phyloP scores from a whole-genome alignment of 176 grass and related monocot genomes.

The Musa troglodytarum region DNA sequence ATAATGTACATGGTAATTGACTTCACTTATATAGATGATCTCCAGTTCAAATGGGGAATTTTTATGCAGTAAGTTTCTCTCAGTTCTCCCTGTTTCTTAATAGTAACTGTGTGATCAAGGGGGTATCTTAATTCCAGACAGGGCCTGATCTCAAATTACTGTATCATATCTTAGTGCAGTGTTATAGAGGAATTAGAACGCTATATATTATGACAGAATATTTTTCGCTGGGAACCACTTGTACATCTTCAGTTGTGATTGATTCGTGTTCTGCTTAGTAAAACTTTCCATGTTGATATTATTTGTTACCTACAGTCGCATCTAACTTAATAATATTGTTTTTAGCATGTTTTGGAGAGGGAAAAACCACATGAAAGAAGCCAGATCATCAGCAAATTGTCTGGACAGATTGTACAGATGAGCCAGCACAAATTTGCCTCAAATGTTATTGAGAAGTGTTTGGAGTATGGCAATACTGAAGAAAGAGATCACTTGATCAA shows the following conservation, averaged over 20 bases:
- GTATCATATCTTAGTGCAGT: neutral
- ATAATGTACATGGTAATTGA: too few relatives aligned
- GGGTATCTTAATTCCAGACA: neutral
- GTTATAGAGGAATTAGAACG: neutral
- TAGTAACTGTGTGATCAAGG: too few relatives aligned
- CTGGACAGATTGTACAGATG: slow-evolving; percentile 73
- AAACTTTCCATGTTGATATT: neutral
- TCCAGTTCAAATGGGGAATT: too few relatives aligned
- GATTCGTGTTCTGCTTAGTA: neutral
- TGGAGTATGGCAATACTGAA: slow-evolving; percentile 54
- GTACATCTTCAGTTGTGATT: neutral
- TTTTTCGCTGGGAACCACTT: neutral
- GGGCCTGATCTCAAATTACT: neutral
- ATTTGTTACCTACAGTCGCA: neutral
- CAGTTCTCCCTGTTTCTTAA: too few relatives aligned
- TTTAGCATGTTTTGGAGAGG: slow-evolving; percentile 89
- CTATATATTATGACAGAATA: neutral
- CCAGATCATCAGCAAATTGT: slow-evolving; percentile 81
- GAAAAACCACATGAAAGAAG: slow-evolving; percentile 58
- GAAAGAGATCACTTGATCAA: slow-evolving; percentile 64
- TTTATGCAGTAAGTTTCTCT: too few relatives aligned
- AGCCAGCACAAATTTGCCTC: slow-evolving; percentile 96
- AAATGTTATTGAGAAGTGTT: slow-evolving; percentile 95
- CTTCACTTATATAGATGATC: too few relatives aligned
- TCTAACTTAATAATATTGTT: neutral